Evolutionary conservation across 208 protist genomes (phyloP), one percentile per base, ranked within the genome.

Genomic region (Acanthamoeba sp.): DNA sequence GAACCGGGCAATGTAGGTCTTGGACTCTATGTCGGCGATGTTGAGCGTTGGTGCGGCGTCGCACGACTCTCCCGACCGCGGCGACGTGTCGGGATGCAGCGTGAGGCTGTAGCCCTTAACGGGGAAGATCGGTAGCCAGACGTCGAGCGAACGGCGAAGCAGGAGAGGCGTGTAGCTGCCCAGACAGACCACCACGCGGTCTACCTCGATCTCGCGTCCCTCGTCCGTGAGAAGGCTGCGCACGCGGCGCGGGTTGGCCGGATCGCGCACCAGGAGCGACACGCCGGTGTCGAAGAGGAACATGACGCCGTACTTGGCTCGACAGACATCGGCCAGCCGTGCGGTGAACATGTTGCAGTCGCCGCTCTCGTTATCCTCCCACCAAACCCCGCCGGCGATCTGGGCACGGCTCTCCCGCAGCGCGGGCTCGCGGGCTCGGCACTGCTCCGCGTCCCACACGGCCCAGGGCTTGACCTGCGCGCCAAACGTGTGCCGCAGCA

Each of bases 311-410:
- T 93, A 93, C 40, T 93, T 71, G 42, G 12, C 3, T 48, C 48
- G 27, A 40, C 88, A 93, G 32, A 34, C 16, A 2, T 93, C 64
- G 64, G 88, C 88, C 22, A 93, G 88, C 88, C 38, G n/a, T 1
- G 36, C 42, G 20, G 40, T 78, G 73, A 93, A 93, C 62, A 80
- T 78, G 64, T 59, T 36, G 88, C 88, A 93, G 69, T 87, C 71
- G 73, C 91, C 91, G 36, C 69, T 94, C 36, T 94, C 91, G 32
- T 62, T 59, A 69, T 69, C 62, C 27, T 62, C 48, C 91, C 91
- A 85, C 69, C 32, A 85, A 18, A 94, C 55, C 18, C 91, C 71
- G 32, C 91, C 91, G 36, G 64, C 69, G 22, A 94, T 16, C 18
- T 52, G 7, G 5, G 52, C 20, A 2, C 32, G 32, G 48, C 48